Evolutionary conservation across 768 basidiomycete species (phyloP), one percentile per base, ranked within the genome.

Genomic region (Pisolithus sp.): DNA sequence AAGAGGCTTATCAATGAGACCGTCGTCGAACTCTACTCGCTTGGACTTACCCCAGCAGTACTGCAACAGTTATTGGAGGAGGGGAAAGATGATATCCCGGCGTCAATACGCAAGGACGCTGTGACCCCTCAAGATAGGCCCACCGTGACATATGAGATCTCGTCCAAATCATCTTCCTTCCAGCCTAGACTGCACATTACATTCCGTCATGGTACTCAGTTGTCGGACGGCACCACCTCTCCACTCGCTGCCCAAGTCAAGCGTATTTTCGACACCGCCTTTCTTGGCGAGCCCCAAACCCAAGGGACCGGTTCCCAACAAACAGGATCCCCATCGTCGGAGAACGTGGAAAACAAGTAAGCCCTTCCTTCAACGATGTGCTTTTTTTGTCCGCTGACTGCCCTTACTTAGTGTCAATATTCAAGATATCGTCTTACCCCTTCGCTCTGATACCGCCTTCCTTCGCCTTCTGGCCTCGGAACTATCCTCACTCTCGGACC

Each of bases 1-100:
- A 96, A 97, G 71, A 92, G 89, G 59, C 71, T 94, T 28, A 93
- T 97, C 58, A 88, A 89, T 56, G 77, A 84, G 62, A 80, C 93
- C 36, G 89, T 88, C 1, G 67, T 71, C 9, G 93, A 97, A 67
- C 81, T 97, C 17, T 74, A 79, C 4, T 76, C 79, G 2, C 71
- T 92, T 21, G 93, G 89, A 0, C 69, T 84, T 6, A 71, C 70
- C 52, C 81, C 81, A 5, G 61, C 67, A 8, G 60, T 79, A 0
- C 67, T 83, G 13, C 78, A 77, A 0, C 68, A 74, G 46, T 65
- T 77, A 20, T 63, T 77, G 17, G 65, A 60, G 39, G 53, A 53
- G 6, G 20, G 54, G 17, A 24, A 55, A 60, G 21, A 53, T 20
- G 23, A 56, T 56, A 52, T 53, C 50, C 31, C 36, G 20, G 45